Percentiles rank a stretch among this genome's conserved stretches.
These are phyloP conservation scores for Aspergillus neoniger DNA, from an alignment of 2,329 filamentous ascomycete genomes.

Conservation along the genomic window DNA sequence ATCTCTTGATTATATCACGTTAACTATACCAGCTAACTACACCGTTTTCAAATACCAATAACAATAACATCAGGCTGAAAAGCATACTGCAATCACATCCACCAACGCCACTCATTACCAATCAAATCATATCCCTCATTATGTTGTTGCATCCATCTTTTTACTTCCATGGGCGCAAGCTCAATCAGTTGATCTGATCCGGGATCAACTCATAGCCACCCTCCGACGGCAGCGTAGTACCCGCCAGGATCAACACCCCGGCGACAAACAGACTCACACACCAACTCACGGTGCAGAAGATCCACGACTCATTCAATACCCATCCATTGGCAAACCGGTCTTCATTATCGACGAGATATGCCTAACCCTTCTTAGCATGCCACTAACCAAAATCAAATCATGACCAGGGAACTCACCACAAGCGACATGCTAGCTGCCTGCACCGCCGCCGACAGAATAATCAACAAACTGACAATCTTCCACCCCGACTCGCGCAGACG, in stretches of 20 bases:
- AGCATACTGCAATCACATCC: conserved; percentile 2
- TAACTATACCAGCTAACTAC: neutral
- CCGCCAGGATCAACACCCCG: conserved; percentile 64
- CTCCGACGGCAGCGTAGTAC: conserved; percentile 72
- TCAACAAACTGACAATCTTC: conserved; percentile 69
- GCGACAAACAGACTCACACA: conserved; percentile 55
- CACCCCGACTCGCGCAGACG: conserved; percentile 79
- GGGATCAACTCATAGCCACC: conserved; percentile 82
- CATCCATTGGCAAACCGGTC: conserved; percentile 81
- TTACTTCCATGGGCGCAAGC: neutral
- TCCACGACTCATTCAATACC: conserved; percentile 77
- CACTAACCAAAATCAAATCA: neutral
- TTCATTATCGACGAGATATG: conserved; percentile 81
- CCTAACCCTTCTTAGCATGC: conserved; percentile 51
- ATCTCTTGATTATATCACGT: neutral
- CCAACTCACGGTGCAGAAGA: conserved; percentile 67
- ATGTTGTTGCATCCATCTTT: conserved; percentile 3
- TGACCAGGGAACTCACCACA: conserved; percentile 63
- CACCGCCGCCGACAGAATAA: conserved; percentile 66
- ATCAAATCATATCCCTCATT: neutral
- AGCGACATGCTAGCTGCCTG: conserved; percentile 78
- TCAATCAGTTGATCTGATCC: conserved; percentile 30
- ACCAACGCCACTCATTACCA: neutral
- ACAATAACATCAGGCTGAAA: neutral
- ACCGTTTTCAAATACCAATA: neutral